These are phyloP conservation scores for Cyclocybe cylindracea DNA, from an alignment of 768 basidiomycete genomes.

Conservation along the genomic window DNA sequence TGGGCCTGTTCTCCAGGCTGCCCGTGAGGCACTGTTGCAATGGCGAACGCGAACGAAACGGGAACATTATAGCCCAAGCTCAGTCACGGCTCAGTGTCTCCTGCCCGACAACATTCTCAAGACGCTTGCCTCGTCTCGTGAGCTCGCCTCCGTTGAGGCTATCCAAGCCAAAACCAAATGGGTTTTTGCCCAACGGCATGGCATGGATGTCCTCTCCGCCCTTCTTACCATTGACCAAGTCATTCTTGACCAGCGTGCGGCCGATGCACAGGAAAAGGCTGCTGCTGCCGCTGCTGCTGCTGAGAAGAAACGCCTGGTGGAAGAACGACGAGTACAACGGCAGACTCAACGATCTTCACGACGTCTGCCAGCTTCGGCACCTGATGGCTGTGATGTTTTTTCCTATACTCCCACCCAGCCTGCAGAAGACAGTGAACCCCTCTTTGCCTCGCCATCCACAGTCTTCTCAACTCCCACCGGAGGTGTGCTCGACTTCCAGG, in stretches of 20 bases:
- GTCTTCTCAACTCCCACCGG: no score
- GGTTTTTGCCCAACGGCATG: constrained; percentile 3
- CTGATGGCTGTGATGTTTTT: no score
- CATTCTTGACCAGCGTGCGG: neutral
- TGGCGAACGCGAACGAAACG: constrained; percentile 15
- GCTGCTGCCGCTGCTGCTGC: no score
- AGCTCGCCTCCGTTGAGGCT: neutral
- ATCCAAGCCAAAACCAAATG: neutral
- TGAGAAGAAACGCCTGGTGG: no score
- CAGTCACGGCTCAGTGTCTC: constrained; percentile 11
- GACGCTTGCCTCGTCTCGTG: constrained; percentile 13
- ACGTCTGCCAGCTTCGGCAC: no score
- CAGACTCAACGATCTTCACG: no score
- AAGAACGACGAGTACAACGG: no score
- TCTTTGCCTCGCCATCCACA: no score
- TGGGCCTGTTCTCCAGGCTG: constrained; percentile 14
- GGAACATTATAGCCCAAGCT: neutral
- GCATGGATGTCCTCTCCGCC: constrained; percentile 1
- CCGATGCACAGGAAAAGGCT: neutral
- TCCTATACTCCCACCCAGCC: no score
- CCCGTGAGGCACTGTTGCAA: constrained; percentile 3
- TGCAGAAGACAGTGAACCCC: no score
- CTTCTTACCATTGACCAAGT: constrained; percentile 1
- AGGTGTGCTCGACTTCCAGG: no score
- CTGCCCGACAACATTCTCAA: constrained; percentile 28